phyloP scores from a whole-genome alignment of 805 yeast genomes.

The Ogataea methylovora region DNA sequence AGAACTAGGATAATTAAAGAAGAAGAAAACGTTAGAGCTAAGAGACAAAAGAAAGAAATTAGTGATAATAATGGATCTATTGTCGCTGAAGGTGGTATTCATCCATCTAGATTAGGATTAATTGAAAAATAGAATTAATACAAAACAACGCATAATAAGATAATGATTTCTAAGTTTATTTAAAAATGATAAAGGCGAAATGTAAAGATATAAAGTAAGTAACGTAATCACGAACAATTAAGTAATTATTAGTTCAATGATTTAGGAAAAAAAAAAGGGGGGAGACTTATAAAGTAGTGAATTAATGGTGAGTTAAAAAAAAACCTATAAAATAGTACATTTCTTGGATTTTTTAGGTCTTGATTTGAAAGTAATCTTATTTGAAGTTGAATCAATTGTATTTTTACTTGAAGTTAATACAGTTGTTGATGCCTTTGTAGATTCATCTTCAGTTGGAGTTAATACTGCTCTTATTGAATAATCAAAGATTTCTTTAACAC shows the following conservation, averaged over 20 bases:
- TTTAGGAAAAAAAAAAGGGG: too few species aligned
- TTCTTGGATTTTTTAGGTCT: conserved; percentile 56
- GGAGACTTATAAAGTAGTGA: too few species aligned
- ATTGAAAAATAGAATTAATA: conserved; percentile 25
- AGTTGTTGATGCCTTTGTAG: conserved; percentile 4
- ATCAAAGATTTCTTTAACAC: conserved; percentile 95
- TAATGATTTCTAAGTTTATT: neutral
- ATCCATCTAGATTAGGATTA: conserved; percentile 61
- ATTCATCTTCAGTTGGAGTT: conserved; percentile 67
- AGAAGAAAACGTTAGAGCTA: conserved; percentile 31
- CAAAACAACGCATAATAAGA: too few species aligned
- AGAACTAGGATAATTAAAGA: conserved; percentile 44
- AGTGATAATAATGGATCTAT: conserved; percentile 1
- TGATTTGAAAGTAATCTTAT: conserved; percentile 1
- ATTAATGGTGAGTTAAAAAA: too few species aligned
- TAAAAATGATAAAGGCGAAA: neutral
- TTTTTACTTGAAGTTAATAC: conserved; percentile 1
- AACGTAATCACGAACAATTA: too few species aligned
- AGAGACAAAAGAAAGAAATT: conserved; percentile 12
- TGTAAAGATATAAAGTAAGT: too few species aligned
- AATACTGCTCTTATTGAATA: conserved; percentile 98
- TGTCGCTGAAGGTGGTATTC: conserved; percentile 32
- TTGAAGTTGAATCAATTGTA: conserved; percentile 1
- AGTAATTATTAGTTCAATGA: too few species aligned
- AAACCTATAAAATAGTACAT: conserved; percentile 68